phyloP scores from a whole-genome alignment of 768 basidiomycete genomes.

The Lentinula lateritia region DNA sequence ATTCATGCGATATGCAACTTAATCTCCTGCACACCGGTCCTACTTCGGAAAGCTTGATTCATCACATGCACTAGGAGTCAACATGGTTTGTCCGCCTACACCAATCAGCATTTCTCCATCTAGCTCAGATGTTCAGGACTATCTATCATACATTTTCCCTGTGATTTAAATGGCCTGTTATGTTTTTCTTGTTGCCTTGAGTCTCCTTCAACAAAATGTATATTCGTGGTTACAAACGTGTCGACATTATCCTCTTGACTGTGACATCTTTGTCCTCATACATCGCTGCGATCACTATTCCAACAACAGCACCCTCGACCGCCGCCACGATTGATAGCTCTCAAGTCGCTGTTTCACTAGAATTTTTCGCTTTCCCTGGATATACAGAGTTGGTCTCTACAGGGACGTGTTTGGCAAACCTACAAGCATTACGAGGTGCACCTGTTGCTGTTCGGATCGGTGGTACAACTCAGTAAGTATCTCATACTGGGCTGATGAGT shows the following conservation, averaged over 20 bases:
- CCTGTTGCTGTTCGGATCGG: constrained; percentile 30
- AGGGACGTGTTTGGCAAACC: constrained; percentile 24
- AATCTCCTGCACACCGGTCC: no score
- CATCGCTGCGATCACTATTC: constrained; percentile 11
- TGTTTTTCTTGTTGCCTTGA: not conserved
- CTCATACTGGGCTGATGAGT: not conserved
- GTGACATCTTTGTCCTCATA: not conserved
- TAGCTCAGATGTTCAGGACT: not conserved
- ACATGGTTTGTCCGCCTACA: not conserved
- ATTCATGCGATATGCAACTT: not conserved
- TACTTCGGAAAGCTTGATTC: not conserved
- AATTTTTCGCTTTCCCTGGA: constrained; percentile 34
- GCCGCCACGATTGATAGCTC: constrained; percentile 23
- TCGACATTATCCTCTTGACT: not conserved
- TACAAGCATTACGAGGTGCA: constrained; percentile 23
- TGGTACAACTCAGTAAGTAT: constrained; percentile 30
- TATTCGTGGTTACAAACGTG: no score
- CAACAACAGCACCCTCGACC: constrained; percentile 19
- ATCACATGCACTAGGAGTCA: not conserved
- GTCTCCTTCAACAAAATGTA: not conserved
- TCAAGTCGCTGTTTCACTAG: constrained; percentile 28
- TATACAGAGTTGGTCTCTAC: constrained; percentile 26
- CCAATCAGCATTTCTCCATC: constrained; percentile 2
- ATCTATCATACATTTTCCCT: no score
- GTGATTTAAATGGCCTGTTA: no score